These are phyloP conservation scores for Onygenales sp. DNA, from an alignment of 2,329 filamentous ascomycete species.

Conservation along the genomic window DNA sequence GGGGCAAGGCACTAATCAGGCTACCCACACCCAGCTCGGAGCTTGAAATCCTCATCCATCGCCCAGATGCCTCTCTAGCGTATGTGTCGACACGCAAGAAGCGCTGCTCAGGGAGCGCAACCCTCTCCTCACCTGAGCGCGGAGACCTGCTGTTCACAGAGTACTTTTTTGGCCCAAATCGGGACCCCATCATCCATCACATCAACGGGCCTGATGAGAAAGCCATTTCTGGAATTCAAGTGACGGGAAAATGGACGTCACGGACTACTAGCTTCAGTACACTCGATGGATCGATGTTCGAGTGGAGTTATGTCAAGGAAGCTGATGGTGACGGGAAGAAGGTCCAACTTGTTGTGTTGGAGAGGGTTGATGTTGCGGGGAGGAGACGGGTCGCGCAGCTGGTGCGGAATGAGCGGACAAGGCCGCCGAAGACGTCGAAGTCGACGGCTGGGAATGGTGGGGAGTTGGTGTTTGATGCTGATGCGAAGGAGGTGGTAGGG, in stretches of 20 bases:
- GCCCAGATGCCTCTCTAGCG: conserved; percentile 29
- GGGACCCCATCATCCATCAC: conserved; percentile 40
- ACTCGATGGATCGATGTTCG: conserved; percentile 39
- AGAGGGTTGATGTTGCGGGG: conserved; percentile 6
- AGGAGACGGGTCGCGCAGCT: conserved; percentile 28
- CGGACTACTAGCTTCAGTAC: conserved; percentile 40
- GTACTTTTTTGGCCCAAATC: conserved; percentile 49
- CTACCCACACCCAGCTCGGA: conserved; percentile 29
- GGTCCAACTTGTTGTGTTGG: conserved; percentile 19
- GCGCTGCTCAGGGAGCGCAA: conserved; percentile 41
- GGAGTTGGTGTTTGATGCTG: conserved; percentile 43
- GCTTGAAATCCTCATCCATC: conserved; percentile 26
- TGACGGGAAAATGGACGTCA: conserved; percentile 35
- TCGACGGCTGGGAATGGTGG: conserved; percentile 34
- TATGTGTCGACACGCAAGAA: conserved; percentile 45
- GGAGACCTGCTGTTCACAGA: conserved; percentile 41
- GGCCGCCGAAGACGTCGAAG: conserved; percentile 27
- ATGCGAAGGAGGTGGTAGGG: conserved; percentile 27
- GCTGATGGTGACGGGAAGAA: conserved; percentile 14
- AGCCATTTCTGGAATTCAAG: conserved; percentile 18
- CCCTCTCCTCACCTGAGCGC: conserved; percentile 31
- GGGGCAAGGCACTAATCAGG: conserved; percentile 20
- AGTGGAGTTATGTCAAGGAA: conserved; percentile 48
- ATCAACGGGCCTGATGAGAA: conserved; percentile 17
- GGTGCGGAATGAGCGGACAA: conserved; percentile 30